Conservation (phyloP, 108 stramenopile genomes). For the Fistulifera solaris region DNA sequence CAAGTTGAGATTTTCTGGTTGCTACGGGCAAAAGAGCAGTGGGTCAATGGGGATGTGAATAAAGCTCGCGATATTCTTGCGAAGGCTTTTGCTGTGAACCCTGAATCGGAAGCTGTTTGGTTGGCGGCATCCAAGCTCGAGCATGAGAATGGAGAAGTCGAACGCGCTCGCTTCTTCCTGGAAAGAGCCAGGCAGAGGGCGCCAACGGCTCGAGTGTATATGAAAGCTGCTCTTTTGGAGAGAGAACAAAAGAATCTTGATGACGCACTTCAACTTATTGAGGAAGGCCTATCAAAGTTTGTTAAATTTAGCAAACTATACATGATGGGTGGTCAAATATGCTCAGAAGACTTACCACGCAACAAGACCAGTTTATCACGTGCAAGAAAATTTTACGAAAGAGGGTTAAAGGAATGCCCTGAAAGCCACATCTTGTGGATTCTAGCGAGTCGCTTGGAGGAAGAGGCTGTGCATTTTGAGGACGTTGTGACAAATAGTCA, state of each 20-base stretch:
- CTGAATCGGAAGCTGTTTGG: constrained; percentile 93
- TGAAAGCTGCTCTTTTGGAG: constrained; percentile 93
- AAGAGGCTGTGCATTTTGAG: constrained; percentile 28
- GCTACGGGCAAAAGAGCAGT: constrained; percentile 92
- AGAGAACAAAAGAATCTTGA: constrained; percentile 42
- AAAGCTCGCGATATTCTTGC: constrained; percentile 86
- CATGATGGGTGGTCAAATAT: constrained; percentile 96
- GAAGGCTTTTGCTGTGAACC: constrained; percentile 90
- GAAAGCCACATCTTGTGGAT: constrained; percentile 78
- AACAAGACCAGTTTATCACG: constrained; percentile 47
- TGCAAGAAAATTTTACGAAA: constrained; percentile 67
- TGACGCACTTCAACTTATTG: constrained; percentile 54
- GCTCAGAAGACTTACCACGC: constrained; percentile 57
- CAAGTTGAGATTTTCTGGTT: constrained; percentile 95
- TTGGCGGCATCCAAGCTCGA: constrained; percentile 96
- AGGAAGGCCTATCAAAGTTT: constrained; percentile 71
- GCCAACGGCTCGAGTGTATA: constrained; percentile 79
- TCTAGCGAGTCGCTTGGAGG: constrained; percentile 84
- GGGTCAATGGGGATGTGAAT: constrained; percentile 82
- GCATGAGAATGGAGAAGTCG: constrained; percentile 91
- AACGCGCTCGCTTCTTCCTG: constrained; percentile 83
- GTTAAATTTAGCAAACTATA: constrained; percentile 79
- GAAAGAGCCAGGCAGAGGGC: constrained; percentile 76
- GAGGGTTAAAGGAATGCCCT: constrained; percentile 78
- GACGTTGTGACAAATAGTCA: constrained; percentile 17